Conservation (phyloP, 1,284 basidiomycete genomes). For the Microbotryum lychnidis-dioicae region DNA sequence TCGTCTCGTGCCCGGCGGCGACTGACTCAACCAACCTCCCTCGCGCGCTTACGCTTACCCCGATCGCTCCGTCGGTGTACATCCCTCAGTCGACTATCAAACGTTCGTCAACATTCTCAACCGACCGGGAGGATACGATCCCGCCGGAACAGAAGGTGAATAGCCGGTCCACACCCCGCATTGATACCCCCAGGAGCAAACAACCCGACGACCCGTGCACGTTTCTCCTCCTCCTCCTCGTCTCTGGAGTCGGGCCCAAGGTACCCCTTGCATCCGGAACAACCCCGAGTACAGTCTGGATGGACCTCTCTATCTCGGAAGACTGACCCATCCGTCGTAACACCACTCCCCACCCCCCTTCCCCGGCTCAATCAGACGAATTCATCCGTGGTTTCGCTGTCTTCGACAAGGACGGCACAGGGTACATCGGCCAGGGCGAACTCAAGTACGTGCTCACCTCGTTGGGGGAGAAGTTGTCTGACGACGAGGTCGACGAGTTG, state of each 20-base stretch:
- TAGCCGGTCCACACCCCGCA: constrained; percentile 10
- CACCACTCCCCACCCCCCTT: background rate
- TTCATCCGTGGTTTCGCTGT: constrained; percentile 99
- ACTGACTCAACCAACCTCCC: background rate
- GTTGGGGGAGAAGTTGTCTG: constrained; percentile 93
- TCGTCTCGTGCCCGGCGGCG: background rate
- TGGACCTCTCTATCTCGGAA: too few species aligned
- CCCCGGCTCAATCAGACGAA: constrained; percentile 62
- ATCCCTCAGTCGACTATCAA: constrained; percentile 66
- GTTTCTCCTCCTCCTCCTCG: background rate
- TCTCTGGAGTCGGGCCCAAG: background rate
- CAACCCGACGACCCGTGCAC: too few species aligned
- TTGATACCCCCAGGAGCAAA: background rate
- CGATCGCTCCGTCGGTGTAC: too few species aligned
- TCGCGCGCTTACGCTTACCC: background rate
- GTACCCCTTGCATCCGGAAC: too few species aligned
- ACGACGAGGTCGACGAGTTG: constrained; percentile 96
- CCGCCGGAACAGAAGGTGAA: constrained; percentile 80
- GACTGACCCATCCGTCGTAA: background rate
- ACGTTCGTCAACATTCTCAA: constrained; percentile 86
- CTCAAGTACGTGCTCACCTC: constrained; percentile 91
- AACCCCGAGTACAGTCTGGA: too few species aligned
- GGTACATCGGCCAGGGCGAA: constrained; percentile 85
- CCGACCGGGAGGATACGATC: constrained; percentile 92
- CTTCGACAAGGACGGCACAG: constrained; percentile 96